Base-by-base conservation (phyloP, 331 rosid genomes). In the Spiraea crenata region DNA sequence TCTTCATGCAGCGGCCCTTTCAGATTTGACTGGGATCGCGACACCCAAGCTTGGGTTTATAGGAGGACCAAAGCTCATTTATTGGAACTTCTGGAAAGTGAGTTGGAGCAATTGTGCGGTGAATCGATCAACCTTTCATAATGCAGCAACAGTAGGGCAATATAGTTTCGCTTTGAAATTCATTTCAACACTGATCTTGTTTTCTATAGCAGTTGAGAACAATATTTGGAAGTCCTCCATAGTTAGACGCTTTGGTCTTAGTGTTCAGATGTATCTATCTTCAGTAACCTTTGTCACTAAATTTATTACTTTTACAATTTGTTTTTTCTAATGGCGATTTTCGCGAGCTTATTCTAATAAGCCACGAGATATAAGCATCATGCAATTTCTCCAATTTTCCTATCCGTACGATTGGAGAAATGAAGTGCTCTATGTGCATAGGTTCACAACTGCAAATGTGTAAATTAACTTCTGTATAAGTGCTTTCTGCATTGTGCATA, bases 1-100 rank as follows among this genome's bases (percentile, higher is more conserved):
- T 58, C 42, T 76, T 81, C 74, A 56, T 83, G 87, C 90, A 91
- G 99, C 61, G 97, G 99, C 63, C 96, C 96, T 2, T 85, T 86
- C 35, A 85, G 96, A 82, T 93, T 93, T 76, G 95, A 91, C 76
- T 91, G 97, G 99, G 97, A 93, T 81, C 79, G 11, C 59, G 73
- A 77, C 59, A 67, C 86, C 20, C 77, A 79, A 81, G 80, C 84
- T 65, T 93, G 99, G 99, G 66, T 91, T 71, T 93, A 91, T 70
- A 80, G 96, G 79, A 86, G 97, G 76, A 91, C 74, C 9, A 87
- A 83, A 82, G 83, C 78, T 50, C 77, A 79, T 72, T 77, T 93
- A 72, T 74, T 76, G 74, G 42, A 77, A 69, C 38, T 86, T 63
- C 80, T 93, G 50, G 92, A 89, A 77, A 76, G 47, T 3, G 99